These are phyloP conservation scores for Ogataea salicorniae DNA, from an alignment of 805 yeast genomes.

Conservation along the genomic window DNA sequence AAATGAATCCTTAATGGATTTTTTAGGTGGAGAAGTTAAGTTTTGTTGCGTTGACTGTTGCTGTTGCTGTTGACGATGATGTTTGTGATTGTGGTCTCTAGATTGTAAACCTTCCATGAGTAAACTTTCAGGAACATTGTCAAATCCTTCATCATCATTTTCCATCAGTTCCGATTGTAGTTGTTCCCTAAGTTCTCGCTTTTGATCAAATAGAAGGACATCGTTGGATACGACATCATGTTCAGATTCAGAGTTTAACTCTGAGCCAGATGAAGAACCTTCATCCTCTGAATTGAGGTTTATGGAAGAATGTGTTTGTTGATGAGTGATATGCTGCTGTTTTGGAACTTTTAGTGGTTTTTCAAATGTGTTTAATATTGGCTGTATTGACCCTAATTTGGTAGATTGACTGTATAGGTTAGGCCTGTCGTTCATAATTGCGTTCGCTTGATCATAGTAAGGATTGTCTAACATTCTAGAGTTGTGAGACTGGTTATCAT, in stretches of 20 bases:
- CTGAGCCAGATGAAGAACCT: conserved; percentile 13
- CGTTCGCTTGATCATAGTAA: too few species aligned
- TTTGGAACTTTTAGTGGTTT: too few species aligned
- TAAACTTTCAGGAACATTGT: conserved; percentile 26
- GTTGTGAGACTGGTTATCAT: background rate
- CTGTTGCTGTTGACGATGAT: conserved; percentile 4
- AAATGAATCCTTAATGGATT: conserved; percentile 8
- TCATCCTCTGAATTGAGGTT: conserved; percentile 27
- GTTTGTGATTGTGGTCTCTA: conserved; percentile 1
- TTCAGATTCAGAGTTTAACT: conserved; percentile 7
- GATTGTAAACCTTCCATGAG: conserved; percentile 19
- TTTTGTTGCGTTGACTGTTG: background rate
- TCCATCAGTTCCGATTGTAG: conserved; percentile 19
- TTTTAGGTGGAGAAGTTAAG: background rate
- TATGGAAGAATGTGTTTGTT: conserved; percentile 6
- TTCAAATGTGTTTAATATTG: too few species aligned
- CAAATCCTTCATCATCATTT: conserved; percentile 21
- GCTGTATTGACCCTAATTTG: too few species aligned
- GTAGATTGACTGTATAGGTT: too few species aligned
- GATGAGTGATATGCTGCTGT: too few species aligned
- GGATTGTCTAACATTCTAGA: too few species aligned
- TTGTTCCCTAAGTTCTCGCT: conserved; percentile 15
- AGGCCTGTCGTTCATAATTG: too few species aligned
- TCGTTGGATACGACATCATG: conserved; percentile 1
- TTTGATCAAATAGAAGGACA: conserved; percentile 13